These are phyloP conservation scores for Colletotrichum ledebouriae DNA, from an alignment of 2,329 filamentous ascomycete species.

Conservation along the genomic window DNA sequence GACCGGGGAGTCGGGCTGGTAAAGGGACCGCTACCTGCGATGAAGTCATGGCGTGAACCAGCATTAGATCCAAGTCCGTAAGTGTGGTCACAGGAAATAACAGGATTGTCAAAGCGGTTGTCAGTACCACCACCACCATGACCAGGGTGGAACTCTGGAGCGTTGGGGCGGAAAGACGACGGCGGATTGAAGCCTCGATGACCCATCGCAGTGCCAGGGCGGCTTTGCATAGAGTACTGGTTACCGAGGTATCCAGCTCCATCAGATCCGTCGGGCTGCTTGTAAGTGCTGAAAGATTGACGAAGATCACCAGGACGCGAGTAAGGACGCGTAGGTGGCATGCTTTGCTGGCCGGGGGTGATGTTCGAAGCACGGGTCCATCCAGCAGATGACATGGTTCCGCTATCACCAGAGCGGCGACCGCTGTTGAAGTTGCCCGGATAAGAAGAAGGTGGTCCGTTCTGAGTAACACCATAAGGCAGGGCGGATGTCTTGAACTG, in stretches of 20 bases:
- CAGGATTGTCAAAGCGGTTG: slow-evolving; percentile 8
- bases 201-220: slow-evolving; percentile 38
- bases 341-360: slow-evolving; percentile 4
- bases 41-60: slow-evolving; percentile 32
- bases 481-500: background rate
- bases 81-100: slow-evolving; percentile 29
- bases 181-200: slow-evolving; percentile 22
- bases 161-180: slow-evolving; percentile 50
- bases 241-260: background rate
- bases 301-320: slow-evolving; percentile 26
- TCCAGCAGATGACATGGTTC: slow-evolving; percentile 35
- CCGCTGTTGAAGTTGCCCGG: slow-evolving; percentile 26
- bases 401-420: slow-evolving; percentile 26
- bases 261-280: slow-evolving; percentile 14
- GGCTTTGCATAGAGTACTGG: slow-evolving; percentile 15
- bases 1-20: slow-evolving; percentile 35
- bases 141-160: slow-evolving; percentile 51
- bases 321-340: slow-evolving; percentile 14
- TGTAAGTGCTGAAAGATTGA: slow-evolving; percentile 6
- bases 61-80: slow-evolving; percentile 21
- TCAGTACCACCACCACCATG: slow-evolving; percentile 21
- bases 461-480: slow-evolving; percentile 5
- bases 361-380: slow-evolving; percentile 30
- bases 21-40: slow-evolving; percentile 20
- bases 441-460: slow-evolving; percentile 23